Percentiles rank a stretch among this genome's conserved stretches.
Conservation (phyloP, 2,329 filamentous ascomycete species). For the Aspergillus pseudoviridinutans region DNA sequence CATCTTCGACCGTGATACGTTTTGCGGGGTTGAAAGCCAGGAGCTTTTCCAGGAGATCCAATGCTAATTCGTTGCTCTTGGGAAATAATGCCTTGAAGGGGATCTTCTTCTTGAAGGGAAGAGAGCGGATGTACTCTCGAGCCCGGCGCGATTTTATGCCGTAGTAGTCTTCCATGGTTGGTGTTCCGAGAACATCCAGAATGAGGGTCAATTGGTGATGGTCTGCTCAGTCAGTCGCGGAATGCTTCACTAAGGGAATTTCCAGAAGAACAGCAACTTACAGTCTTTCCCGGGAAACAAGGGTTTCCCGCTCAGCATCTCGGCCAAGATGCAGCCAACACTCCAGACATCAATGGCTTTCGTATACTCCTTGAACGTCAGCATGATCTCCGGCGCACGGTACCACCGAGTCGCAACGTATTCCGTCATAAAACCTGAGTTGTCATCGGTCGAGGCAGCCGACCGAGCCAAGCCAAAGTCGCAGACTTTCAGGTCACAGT, state of each 20-base stretch:
- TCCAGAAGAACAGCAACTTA: conserved; percentile 46
- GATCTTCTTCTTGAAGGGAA: conserved; percentile 99
- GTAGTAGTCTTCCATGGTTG: conserved; percentile 99
- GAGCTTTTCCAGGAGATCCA: conserved; percentile 92
- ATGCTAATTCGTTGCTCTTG: conserved; percentile 94
- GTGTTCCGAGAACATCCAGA: conserved; percentile 92
- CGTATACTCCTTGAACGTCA: conserved; percentile 99
- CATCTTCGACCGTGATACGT: conserved; percentile 96
- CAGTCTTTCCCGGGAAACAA: conserved; percentile 98
- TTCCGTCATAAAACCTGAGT: conserved; percentile 99
- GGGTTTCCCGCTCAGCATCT: conserved; percentile 98
- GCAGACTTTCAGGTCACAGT: conserved; percentile 98
- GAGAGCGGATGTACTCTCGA: conserved; percentile 93
- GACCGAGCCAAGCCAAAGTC: conserved; percentile 96
- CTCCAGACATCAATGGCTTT: conserved; percentile 99
- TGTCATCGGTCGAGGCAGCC: conserved; percentile 95
- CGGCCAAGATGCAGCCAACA: conserved; percentile 93
- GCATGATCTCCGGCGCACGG: conserved; percentile 98
- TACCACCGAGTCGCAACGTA: conserved; percentile 99
- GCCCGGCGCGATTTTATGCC: conserved; percentile 98
- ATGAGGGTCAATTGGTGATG: conserved; percentile 98
- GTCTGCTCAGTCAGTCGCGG: conserved; percentile 51
- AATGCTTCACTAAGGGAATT: neutral
- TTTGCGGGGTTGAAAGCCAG: conserved; percentile 98
- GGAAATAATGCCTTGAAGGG: conserved; percentile 96